These are phyloP conservation scores for Ogataea philodendri DNA, from an alignment of 805 yeast genomes.

Conservation along the genomic window DNA sequence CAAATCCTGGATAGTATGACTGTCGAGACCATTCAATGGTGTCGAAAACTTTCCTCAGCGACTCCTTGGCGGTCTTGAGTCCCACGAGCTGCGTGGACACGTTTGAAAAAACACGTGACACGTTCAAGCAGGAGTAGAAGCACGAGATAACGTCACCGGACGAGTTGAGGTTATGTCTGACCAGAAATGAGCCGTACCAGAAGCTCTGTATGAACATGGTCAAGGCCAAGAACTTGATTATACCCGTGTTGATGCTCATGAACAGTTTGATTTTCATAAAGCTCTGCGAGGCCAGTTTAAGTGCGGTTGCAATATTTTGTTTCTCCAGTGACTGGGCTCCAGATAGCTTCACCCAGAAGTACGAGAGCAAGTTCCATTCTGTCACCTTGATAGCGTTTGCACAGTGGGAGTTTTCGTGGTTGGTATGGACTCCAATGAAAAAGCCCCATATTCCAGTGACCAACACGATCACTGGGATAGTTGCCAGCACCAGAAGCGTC, in stretches of 20 bases:
- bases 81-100: constrained; percentile 56
- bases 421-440: constrained; percentile 48
- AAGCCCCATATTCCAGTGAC: constrained; percentile 51
- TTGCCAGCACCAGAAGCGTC: constrained; percentile 71
- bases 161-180: constrained; percentile 45
- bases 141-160: constrained; percentile 76
- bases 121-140: constrained; percentile 73
- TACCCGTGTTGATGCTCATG: constrained; percentile 54
- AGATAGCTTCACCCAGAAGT: constrained; percentile 58
- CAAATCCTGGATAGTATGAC: constrained; percentile 8
- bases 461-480: constrained; percentile 63
- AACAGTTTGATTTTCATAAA: constrained; percentile 46
- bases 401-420: constrained; percentile 54
- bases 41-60: constrained; percentile 49
- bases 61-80: constrained; percentile 71
- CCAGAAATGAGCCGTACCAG: constrained; percentile 81
- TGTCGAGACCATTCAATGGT: constrained; percentile 33
- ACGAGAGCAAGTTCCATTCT: constrained; percentile 67
- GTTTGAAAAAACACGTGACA: constrained; percentile 60
- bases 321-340: constrained; percentile 56
- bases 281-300: constrained; percentile 34
- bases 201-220: constrained; percentile 87
- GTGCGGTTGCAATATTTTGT: constrained; percentile 37
- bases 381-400: constrained; percentile 57
- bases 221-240: constrained; percentile 55